A percentile compares a stretch with the other conserved stretches of the same genome.
Evolutionary conservation across 2,329 filamentous ascomycete genomes (phyloP).

Genomic region (Aspergillus sp.): DNA sequence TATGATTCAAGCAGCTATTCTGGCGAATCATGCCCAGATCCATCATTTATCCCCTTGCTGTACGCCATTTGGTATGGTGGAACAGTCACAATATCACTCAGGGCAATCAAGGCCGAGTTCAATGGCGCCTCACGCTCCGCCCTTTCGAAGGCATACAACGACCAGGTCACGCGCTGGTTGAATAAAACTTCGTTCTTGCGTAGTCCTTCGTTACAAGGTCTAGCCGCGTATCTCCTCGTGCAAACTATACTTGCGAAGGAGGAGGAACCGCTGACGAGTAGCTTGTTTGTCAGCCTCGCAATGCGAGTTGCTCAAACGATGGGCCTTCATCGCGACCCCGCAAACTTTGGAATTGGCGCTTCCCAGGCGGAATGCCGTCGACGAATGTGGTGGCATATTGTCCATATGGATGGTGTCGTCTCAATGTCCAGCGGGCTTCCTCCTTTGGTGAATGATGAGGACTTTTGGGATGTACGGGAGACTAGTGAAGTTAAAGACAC

Average conservation of each 20-base stretch:
- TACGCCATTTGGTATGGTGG: slow-evolving; percentile 52
- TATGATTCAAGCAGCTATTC: slow-evolving; percentile 40
- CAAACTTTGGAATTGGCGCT: slow-evolving; percentile 46
- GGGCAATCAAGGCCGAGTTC: slow-evolving; percentile 43
- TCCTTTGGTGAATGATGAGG: slow-evolving; percentile 47
- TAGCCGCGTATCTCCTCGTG: slow-evolving; percentile 49
- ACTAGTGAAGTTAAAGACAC: slow-evolving; percentile 50
- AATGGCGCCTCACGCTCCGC: slow-evolving; percentile 34
- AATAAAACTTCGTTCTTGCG: slow-evolving; percentile 46
- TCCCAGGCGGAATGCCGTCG: slow-evolving; percentile 47
- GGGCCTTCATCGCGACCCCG: slow-evolving; percentile 50
- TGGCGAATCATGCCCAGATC: slow-evolving; percentile 37
- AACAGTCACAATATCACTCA: slow-evolving; percentile 44
- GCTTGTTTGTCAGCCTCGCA: slow-evolving; percentile 48
- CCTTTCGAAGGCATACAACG: slow-evolving; percentile 40
- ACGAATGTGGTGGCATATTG: slow-evolving; percentile 51
- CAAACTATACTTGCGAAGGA: slow-evolving; percentile 49
- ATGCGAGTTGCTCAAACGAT: slow-evolving; percentile 50
- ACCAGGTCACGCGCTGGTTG: slow-evolving; percentile 46
- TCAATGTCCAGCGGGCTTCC: slow-evolving; percentile 51
- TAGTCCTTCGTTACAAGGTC: slow-evolving; percentile 45
- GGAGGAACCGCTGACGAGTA: slow-evolving; percentile 50
- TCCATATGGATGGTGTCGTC: slow-evolving; percentile 51
- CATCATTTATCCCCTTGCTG: slow-evolving; percentile 45
- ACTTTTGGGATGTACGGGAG: slow-evolving; percentile 49